Conservation (phyloP, 768 basidiomycete species). For the Lactifluus volemus region DNA sequence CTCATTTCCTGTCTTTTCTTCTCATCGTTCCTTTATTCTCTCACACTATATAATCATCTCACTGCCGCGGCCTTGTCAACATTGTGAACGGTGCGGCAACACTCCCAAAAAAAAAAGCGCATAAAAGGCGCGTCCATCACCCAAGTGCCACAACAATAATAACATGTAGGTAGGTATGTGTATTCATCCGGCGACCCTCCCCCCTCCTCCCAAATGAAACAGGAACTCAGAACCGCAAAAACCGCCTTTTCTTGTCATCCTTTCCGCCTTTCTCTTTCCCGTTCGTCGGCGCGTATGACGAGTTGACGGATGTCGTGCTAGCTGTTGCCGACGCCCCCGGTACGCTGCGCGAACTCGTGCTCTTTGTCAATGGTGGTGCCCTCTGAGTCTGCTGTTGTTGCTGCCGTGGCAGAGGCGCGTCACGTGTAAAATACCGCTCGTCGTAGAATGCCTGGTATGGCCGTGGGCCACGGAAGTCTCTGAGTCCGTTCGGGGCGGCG, state of each 20-base stretch:
- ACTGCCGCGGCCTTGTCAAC: not conserved
- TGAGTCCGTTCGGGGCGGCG: slow-evolving; percentile 60
- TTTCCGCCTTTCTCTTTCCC: slow-evolving; percentile 43
- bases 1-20: not conserved
- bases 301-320: slow-evolving; percentile 32
- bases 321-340: slow-evolving; percentile 44
- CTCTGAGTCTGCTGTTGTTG: slow-evolving; percentile 28
- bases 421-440: slow-evolving; percentile 62
- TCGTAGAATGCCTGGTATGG: slow-evolving; percentile 74
- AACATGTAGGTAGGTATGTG: not conserved
- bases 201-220: too few species aligned
- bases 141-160: not conserved
- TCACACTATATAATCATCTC: slow-evolving; percentile 3
- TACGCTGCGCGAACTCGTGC: slow-evolving; percentile 17
- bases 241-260: slow-evolving; percentile 63
- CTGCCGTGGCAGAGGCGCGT: slow-evolving; percentile 49
- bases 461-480: slow-evolving; percentile 38
- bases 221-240: slow-evolving; percentile 3
- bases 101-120: not conserved
- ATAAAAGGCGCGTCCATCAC: not conserved
- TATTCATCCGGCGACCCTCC: not conserved
- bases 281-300: slow-evolving; percentile 4
- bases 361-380: slow-evolving; percentile 28
- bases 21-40: not conserved
- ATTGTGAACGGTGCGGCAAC: not conserved